A percentile compares a stretch with the other conserved stretches of the same genome.
These are phyloP conservation scores for Xylaria venustula DNA, from an alignment of 495 filamentous ascomycete genomes.

Conservation along the genomic window DNA sequence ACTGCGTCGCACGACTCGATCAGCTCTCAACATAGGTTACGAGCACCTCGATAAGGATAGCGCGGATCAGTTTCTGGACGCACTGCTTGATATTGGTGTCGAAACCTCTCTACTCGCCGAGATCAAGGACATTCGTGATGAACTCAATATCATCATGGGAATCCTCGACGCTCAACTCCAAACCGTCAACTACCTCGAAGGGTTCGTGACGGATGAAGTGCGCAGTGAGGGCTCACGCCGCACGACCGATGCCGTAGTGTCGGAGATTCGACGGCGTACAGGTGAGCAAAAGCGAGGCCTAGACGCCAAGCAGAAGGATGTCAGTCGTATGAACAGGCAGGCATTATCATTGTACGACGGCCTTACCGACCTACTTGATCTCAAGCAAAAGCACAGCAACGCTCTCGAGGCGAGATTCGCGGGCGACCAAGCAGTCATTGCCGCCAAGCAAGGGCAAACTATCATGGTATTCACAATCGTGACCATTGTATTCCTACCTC, in stretches of 20 bases:
- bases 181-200: constrained; percentile 55
- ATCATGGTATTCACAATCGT: constrained; percentile 77
- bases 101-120: constrained; percentile 66
- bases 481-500: constrained; percentile 65
- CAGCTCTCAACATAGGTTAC: not conserved
- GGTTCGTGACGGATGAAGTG: constrained; percentile 47
- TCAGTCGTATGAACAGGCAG: constrained; percentile 67
- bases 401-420: constrained; percentile 69
- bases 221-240: constrained; percentile 49
- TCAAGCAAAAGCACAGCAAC: constrained; percentile 70
- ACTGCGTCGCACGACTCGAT: constrained; percentile 37
- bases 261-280: constrained; percentile 57
- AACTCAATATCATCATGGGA: constrained; percentile 68
- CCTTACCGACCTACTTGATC: constrained; percentile 61
- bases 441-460: constrained; percentile 66
- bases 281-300: constrained; percentile 61
- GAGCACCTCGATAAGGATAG: constrained; percentile 23
- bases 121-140: constrained; percentile 70
- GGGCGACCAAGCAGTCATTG: constrained; percentile 63
- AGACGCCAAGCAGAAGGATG: constrained; percentile 61
- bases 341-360: constrained; percentile 62
- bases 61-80: constrained; percentile 57
- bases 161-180: constrained; percentile 59
- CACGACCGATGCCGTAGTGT: constrained; percentile 34
- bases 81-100: constrained; percentile 64